Base-by-base conservation (phyloP, 73 alveolate genomes). In the Symbiodinium natans region DNA sequence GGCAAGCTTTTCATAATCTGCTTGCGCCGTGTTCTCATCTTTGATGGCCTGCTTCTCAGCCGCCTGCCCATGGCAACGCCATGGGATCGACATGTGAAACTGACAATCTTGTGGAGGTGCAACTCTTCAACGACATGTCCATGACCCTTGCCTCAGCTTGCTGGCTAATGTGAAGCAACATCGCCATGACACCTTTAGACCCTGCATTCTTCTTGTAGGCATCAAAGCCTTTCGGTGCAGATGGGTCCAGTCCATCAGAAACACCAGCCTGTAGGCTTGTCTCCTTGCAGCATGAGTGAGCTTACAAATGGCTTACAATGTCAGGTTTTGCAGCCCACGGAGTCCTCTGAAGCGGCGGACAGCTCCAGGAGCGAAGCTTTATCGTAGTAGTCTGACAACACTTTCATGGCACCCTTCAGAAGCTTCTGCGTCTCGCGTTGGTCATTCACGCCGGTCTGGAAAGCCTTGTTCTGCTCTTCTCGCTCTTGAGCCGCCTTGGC, bases 351-450 rank as follows among this genome's bases (percentile, higher is more conserved):
- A 19, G 80, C 33, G 27, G 11, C 80, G 2, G 71, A 52, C 29
- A 63, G 80, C 80, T 63, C 80, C 29, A 63, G 36, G 40, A 63
- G 80, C 36, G 80, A 63, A 63, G 84, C 40, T 34, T 74, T 74
- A 43, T 29, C 63, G 41, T 82, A 82, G 41, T 31, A 82, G 68
- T 82, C 63, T 19, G 52, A 25, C 41, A 82, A 40, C 59, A 82
- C 59, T 29, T 41, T 41, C 10, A 82, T 59, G 68, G 89, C 56
- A 17, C 54, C 89, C 41, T 40, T 27, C 38, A 82, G 34, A 25
- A 82, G 59, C 89, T 82, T 82, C 34, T 82, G 89, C 19, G 89
- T 82, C 59, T 82, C 89, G 11, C 89, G 89, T 54, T 85, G 93
- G 77, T 85, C 93, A 33, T 29, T 34, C 40, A 85, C 93, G 4